These are phyloP conservation scores for Chytriomyces sp. DNA, from an alignment of 192 early-diverging fungal species.

Conservation along the genomic window DNA sequence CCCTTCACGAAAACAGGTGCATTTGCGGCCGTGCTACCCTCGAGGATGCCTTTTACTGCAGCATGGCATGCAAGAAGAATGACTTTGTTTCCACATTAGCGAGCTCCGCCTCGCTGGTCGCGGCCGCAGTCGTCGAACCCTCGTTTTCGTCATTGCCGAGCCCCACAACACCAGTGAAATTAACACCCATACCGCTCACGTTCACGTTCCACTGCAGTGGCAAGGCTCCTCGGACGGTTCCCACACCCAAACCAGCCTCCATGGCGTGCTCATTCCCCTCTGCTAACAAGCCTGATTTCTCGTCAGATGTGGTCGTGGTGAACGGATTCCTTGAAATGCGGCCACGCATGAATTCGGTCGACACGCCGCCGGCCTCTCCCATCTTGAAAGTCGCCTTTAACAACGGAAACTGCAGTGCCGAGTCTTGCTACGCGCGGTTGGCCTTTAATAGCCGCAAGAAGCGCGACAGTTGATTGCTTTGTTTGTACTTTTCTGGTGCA, in stretches of 20 bases:
- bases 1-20: constrained; percentile 5
- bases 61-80: not conserved
- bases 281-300: too few species aligned
- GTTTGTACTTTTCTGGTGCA: too few species aligned
- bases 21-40: constrained; percentile 7
- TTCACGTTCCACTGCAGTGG: not conserved
- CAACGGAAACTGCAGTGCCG: not conserved
- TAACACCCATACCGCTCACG: not conserved
- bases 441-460: not conserved
- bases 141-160: not conserved
- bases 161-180: not conserved
- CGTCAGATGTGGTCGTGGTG: too few species aligned
- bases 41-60: constrained; percentile 14
- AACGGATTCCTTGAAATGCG: not conserved
- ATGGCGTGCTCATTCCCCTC: too few species aligned
- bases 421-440: not conserved
- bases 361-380: not conserved
- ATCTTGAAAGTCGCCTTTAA: not conserved
- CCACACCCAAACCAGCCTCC: not conserved
- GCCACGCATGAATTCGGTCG: constrained; percentile 1
- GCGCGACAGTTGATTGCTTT: not conserved
- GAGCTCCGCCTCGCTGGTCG: too few species aligned
- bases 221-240: too few species aligned
- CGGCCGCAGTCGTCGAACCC: not conserved
- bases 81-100: not conserved